Conservation (phyloP, 2,329 filamentous ascomycete genomes). For the Xylariales sp. region DNA sequence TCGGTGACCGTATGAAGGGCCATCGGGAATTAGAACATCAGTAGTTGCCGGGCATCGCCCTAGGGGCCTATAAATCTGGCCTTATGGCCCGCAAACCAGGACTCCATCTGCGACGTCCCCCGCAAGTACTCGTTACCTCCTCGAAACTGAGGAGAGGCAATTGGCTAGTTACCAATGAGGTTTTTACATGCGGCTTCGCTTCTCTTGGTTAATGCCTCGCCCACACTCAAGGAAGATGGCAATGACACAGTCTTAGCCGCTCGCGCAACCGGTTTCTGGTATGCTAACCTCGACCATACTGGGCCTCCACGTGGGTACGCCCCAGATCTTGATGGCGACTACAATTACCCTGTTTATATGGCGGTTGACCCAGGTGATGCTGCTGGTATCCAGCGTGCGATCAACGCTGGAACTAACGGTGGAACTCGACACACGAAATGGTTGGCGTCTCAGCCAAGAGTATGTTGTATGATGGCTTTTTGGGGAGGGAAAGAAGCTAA, state of each 20-base stretch:
- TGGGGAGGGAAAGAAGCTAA: slow-evolving; percentile 23
- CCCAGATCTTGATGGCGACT: slow-evolving; percentile 55
- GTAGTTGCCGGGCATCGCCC: neutral
- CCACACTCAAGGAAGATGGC: slow-evolving; percentile 28
- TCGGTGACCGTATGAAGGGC: slow-evolving; percentile 5
- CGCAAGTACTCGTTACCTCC: slow-evolving; percentile 3
- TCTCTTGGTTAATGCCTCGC: slow-evolving; percentile 33
- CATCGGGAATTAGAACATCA: slow-evolving; percentile 6
- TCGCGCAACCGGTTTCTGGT: slow-evolving; percentile 53
- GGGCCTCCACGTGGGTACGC: slow-evolving; percentile 53
- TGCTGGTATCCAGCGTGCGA: slow-evolving; percentile 53
- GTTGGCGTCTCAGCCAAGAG: slow-evolving; percentile 57
- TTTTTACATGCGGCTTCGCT: slow-evolving; percentile 25
- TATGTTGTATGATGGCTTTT: slow-evolving; percentile 31
- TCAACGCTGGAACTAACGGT: slow-evolving; percentile 52
- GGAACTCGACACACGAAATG: slow-evolving; percentile 52
- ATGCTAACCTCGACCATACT: slow-evolving; percentile 57
- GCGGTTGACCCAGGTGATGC: slow-evolving; percentile 54
- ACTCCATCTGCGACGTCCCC: neutral
- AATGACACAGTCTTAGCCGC: slow-evolving; percentile 29
- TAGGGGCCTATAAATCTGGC: slow-evolving; percentile 22
- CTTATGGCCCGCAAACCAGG: neutral
- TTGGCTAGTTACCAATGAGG: slow-evolving; percentile 28
- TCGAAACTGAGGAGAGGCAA: slow-evolving; percentile 6
- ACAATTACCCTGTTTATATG: slow-evolving; percentile 54